Base-by-base conservation (phyloP, 1,284 basidiomycete genomes). In the Wolfiporia cocos region DNA sequence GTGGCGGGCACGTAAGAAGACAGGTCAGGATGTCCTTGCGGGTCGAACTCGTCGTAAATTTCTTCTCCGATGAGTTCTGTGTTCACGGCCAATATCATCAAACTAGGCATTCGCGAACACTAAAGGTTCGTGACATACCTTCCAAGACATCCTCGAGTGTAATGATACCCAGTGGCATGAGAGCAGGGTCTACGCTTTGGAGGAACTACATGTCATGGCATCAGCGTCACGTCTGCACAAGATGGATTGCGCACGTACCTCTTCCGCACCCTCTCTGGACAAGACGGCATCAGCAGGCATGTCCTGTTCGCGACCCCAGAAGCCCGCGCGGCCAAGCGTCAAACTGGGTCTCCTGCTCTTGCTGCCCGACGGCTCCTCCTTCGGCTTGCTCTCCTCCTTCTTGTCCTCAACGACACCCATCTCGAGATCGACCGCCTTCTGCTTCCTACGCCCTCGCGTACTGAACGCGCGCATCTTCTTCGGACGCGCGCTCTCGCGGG, bases 91-190 rank as follows among this genome's bases (percentile, higher is more conserved):
- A 3, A 44, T 3, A 44, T 34, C 23, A 37, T 24, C 7, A n/a
- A 5, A 18, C 17, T 9, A 21, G 2, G 2, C 9, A 11, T 21
- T 14, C 30, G 12, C 17, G 10, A 28, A 12, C 1, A 22, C 15
- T 9, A n/a, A 28, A 20, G 2, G n/a, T 10, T n/a, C 5, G 11
- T 21, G 12, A 51, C 54, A 31, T 44, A 84, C 87, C 84, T 76
- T 95, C 92, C 7, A 95, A 70, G 14, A 95, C 89, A 51, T 95
- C 92, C 62, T 95, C 92, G 2, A 95, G 73, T 1, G 92, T 95
- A 51, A 95, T 94, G 58, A 95, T 92, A 46, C 92, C 92, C 19
- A 95, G 69, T 1, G 91, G 91, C 70, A 79, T 82, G 23, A 86
- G 71, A 22, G 81, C 76, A 0, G 74, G 82, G 59, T 83, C 86